Base-by-base conservation (phyloP, 345 rosid genomes). In the Linum trigynum region DNA sequence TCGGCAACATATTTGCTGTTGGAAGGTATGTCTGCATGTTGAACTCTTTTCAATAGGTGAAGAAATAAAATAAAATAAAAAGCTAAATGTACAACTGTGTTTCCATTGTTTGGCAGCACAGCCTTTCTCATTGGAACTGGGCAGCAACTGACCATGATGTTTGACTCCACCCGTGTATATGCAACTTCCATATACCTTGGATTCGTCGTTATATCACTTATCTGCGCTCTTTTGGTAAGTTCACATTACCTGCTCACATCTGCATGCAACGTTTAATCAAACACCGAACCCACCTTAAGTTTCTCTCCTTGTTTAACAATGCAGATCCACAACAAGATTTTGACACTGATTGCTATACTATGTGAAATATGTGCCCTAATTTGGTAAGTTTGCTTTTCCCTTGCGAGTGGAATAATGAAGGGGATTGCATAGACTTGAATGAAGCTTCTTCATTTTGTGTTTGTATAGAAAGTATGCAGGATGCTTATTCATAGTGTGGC, bases 91-190 rank as follows among this genome's bases (percentile, higher is more conserved):
- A 61, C 15, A 41, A 36, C 72, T 65, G 62, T 64, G 68, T 68
- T 66, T 57, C 35, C 68, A 36, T 72, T 23, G 63, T 76, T 76
- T 80, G 95, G 82, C 96, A 94, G 97, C 88, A 94, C 99, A 88
- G 99, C 81, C 75, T 90, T 94, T 72, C 85, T 94, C 64, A 78
- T 86, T 72, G 97, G 99, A 76, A 80, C 81, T 76, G 79, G 57
- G 67, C 86, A 75, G 67, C 99, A 94, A 70, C 55, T 90, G 53
- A 80, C 78, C 37, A 90, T 90, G 99, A 94, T 90, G 99, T 83
- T 94, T 65, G 96, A 88, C 72, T 72, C 92, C 59, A 77, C 67
- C 57, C 92, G 96, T 39, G 2, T 85, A 58, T 79, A 78, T 78
- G 99, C 97, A 63, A 88, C 96, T 23, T 77, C 87, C 37, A 76